Evolutionary conservation across 2,329 filamentous ascomycete species (phyloP).

Genomic region (Periconia macrospinosa): DNA sequence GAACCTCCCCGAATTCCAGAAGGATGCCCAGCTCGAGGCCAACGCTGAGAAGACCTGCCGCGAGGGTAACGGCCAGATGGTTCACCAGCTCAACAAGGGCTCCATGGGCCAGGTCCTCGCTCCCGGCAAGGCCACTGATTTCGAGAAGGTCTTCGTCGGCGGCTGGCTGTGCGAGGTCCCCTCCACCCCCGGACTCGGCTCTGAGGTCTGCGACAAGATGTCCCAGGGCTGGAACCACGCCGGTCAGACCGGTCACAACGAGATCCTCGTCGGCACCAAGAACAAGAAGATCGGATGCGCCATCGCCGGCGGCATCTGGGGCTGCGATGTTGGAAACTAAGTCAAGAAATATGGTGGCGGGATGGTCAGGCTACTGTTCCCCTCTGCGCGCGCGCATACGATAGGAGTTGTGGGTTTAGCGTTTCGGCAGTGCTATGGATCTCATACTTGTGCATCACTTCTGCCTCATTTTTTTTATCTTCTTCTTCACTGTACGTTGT

Average conservation of each 20-base stretch:
- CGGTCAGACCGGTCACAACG: slow-evolving; percentile 35
- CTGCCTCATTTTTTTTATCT: slow-evolving; percentile 4
- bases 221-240: slow-evolving; percentile 33
- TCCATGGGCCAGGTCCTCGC: slow-evolving; percentile 25
- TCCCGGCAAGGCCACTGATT: slow-evolving; percentile 25
- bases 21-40: slow-evolving; percentile 23
- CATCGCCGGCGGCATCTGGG: slow-evolving; percentile 27
- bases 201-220: slow-evolving; percentile 20
- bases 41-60: slow-evolving; percentile 28
- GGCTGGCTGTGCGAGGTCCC: slow-evolving; percentile 41
- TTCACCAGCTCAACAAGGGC: slow-evolving; percentile 35
- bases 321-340: slow-evolving; percentile 29
- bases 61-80: slow-evolving; percentile 32
- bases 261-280: slow-evolving; percentile 26
- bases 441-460: too few species aligned
- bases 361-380: not conserved
- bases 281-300: slow-evolving; percentile 37
- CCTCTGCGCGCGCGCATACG: not conserved
- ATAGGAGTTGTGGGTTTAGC: not conserved
- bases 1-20: slow-evolving; percentile 20
- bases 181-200: slow-evolving; percentile 23
- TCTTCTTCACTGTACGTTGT: slow-evolving; percentile 20
- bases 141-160: slow-evolving; percentile 35
- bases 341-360: not conserved
- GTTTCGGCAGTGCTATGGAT: not conserved